Conservation (phyloP, 2,329 filamentous ascomycete species). For the Graphilbum sp. region DNA sequence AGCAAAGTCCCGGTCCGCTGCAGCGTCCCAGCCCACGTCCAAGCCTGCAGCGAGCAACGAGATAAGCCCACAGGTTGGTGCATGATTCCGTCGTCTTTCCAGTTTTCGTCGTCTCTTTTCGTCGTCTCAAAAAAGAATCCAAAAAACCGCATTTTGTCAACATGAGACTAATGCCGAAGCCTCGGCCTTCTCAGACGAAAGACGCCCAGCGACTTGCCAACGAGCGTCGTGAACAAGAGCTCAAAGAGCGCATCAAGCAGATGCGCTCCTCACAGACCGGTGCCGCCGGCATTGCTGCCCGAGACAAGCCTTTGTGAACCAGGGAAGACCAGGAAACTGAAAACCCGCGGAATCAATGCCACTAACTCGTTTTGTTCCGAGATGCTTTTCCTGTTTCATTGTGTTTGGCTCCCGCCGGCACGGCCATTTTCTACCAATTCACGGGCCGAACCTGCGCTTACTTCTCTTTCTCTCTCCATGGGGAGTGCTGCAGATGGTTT, state of each 20-base stretch:
- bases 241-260: conserved; percentile 38
- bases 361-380: not conserved
- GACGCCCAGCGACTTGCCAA: conserved; percentile 25
- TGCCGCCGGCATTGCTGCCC: conserved; percentile 12
- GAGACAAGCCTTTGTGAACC: not conserved
- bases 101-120: not conserved
- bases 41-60: not conserved
- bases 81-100: not conserved
- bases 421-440: too few species aligned
- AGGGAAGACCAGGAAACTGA: too few species aligned
- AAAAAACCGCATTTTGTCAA: not conserved
- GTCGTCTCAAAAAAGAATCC: too few species aligned
- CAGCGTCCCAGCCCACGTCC: not conserved
- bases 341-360: not conserved
- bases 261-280: conserved; percentile 33
- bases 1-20: conserved; percentile 6
- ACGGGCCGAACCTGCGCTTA: too few species aligned
- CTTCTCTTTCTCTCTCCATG: not conserved
- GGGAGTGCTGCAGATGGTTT: not conserved
- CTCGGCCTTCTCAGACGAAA: conserved; percentile 10
- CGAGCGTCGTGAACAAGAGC: conserved; percentile 30
- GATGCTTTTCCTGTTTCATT: too few species aligned
- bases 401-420: too few species aligned
- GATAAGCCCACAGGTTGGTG: not conserved
- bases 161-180: not conserved